These are phyloP conservation scores for Aristolochia contorta DNA, from an alignment of 164 flowering plant species.

Conservation along the genomic window DNA sequence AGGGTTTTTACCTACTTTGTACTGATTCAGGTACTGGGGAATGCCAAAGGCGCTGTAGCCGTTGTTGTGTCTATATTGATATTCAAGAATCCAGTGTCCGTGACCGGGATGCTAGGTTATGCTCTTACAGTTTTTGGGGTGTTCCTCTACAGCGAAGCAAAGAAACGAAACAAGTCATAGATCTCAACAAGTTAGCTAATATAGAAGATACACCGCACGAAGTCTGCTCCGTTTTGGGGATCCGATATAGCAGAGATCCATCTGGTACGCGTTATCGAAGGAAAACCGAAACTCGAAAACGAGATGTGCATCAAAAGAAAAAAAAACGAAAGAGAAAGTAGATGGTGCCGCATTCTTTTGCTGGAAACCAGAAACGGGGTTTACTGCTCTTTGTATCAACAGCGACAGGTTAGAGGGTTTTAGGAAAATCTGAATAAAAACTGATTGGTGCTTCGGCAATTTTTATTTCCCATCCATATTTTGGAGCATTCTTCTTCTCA, in stretches of 20 bases:
- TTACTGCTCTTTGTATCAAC: conserved; percentile 41
- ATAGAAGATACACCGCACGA: background rate
- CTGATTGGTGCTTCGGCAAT: conserved; percentile 2
- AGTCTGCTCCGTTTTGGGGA: conserved; percentile 9
- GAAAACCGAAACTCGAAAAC: background rate
- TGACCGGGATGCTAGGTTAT: conserved; percentile 95
- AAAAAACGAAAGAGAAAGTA: conserved; percentile 13
- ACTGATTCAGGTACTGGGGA: conserved; percentile 70
- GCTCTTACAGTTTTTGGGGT: conserved; percentile 79
- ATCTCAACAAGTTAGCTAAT: too few relatives aligned
- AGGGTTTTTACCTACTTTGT: background rate
- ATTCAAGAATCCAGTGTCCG: conserved; percentile 86
- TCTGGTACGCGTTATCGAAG: conserved; percentile 6
- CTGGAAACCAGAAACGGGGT: conserved; percentile 25
- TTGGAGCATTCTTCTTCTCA: conserved; percentile 4
- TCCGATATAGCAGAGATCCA: conserved; percentile 9
- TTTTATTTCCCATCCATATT: background rate
- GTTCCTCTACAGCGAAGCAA: conserved; percentile 87
- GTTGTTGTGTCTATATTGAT: conserved; percentile 88
- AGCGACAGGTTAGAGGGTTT: conserved; percentile 23
- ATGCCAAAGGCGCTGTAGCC: conserved; percentile 97
- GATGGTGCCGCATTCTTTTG: conserved; percentile 28
- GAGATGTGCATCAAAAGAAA: background rate
- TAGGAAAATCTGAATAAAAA: conserved; percentile 3
- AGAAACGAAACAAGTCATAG: conserved; percentile 67